Conservation (phyloP, 2,329 filamentous ascomycete species). For the Penicillium sp. region DNA sequence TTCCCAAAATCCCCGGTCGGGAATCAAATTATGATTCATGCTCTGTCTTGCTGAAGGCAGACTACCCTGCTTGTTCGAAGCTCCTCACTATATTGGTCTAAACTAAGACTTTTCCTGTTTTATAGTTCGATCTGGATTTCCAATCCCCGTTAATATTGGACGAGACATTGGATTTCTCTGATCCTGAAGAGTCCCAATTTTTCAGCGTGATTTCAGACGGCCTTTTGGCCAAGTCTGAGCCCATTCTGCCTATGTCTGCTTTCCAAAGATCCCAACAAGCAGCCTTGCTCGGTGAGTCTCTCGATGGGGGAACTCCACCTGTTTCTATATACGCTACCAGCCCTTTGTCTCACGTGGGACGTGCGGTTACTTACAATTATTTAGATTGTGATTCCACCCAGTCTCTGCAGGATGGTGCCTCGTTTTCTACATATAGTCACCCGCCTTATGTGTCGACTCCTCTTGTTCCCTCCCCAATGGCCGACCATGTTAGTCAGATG, state of each 20-base stretch:
- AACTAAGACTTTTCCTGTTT: constrained; percentile 22
- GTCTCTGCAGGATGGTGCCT: constrained; percentile 45
- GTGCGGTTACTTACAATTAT: constrained; percentile 14
- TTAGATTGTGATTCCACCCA: constrained; percentile 45
- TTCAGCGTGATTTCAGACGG: constrained; percentile 53
- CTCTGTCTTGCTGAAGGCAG: constrained; percentile 26
- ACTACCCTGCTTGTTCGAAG: constrained; percentile 8
- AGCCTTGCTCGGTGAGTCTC: constrained; percentile 78
- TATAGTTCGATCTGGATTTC: constrained; percentile 49
- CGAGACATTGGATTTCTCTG: constrained; percentile 52
- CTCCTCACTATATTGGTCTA: constrained; percentile 16
- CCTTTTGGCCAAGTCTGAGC: constrained; percentile 61
- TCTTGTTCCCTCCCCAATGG: constrained; percentile 47
- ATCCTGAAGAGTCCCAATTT: constrained; percentile 52
- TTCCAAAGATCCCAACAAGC: constrained; percentile 77
- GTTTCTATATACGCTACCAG: not conserved
- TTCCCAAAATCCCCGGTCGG: constrained; percentile 7
- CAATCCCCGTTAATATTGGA: constrained; percentile 54
- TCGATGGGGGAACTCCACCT: not conserved
- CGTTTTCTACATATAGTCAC: constrained; percentile 48
- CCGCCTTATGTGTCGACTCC: constrained; percentile 44
- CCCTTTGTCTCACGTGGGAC: not conserved
- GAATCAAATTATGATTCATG: constrained; percentile 24
- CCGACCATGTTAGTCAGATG: constrained; percentile 47
- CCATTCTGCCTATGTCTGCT: constrained; percentile 78